Evolutionary conservation across 202 grass and related monocot species (phyloP), one percentile per base, ranked within the genome.

Genomic region (Brachypodium distachyon): DNA sequence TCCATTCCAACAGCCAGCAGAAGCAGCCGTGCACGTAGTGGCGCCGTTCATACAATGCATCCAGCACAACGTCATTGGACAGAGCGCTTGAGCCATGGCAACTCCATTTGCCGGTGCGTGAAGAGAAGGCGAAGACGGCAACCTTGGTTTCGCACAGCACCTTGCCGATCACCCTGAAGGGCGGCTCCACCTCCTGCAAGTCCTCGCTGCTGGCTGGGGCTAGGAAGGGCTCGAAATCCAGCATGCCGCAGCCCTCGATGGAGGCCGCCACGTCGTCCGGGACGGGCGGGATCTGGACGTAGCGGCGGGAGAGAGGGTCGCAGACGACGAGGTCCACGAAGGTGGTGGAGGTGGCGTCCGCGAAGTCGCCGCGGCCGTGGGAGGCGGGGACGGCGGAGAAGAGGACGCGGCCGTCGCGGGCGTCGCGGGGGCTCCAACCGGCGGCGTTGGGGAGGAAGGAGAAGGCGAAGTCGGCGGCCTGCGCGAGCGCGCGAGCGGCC

Each of bases 71-170:
- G 19, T 64, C 36, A 12, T 64, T 40, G 61, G 61, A 40, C 27
- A 25, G 28, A 6, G 18, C 26, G 11, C 17, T 42, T 1, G 8
- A 31, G 6, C 26, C 38, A 5, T 33, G 5, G 19, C 37, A 0
- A 7, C 22, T 3, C 83, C 83, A 80, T 7, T 50, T 3, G 10
- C 42, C 60, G 1, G 31, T 60, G 51, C 12, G 17, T 1, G 83
- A 85, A 26, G 76, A 80, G 83, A 85, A 73, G 60, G 66, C 25
- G 51, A 80, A 80, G 23, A 34, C 69, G 12, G 48, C 17, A 40
- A 67, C 17, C 21, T 57, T 77, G 14, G 7, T 29, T 19, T 34
- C 44, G 16, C 58, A 56, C 7, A 41, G 43, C 14, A 47, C 33
- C 31, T 44, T 67, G 22, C 22, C 56, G 77, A 85, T 61, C 31